A percentile compares a stretch with the other conserved stretches of the same genome.
Conservation (phyloP, 495 filamentous ascomycete species). For the Penicillium macrosclerotiorum region DNA sequence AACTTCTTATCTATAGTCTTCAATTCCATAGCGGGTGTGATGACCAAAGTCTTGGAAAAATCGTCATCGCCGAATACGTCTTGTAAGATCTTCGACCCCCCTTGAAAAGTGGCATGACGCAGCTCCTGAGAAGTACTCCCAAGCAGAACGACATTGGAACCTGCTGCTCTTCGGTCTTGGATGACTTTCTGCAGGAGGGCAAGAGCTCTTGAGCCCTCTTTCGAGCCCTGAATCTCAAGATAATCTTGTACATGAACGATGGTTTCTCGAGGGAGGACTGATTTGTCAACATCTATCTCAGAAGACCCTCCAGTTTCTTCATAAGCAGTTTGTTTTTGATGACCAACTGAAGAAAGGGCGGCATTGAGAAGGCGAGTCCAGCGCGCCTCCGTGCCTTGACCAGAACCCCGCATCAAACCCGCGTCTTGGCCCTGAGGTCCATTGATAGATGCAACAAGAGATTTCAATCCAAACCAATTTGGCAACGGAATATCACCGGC, state of each 20-base stretch:
- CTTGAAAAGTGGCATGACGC: constrained; percentile 18
- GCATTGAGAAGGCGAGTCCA: constrained; percentile 39
- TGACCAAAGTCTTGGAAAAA: constrained; percentile 51
- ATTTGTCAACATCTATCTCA: constrained; percentile 11
- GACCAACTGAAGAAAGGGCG: constrained; percentile 28
- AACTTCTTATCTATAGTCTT: constrained; percentile 38
- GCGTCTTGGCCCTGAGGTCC: constrained; percentile 25
- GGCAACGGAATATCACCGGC: constrained; percentile 36
- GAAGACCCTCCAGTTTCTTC: constrained; percentile 9
- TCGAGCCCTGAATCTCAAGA: constrained; percentile 63
- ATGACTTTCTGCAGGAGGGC: constrained; percentile 66
- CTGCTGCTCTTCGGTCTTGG: constrained; percentile 62
- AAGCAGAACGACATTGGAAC: constrained; percentile 71
- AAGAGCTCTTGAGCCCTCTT: constrained; percentile 62
- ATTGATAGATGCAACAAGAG: constrained; percentile 38
- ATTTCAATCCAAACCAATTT: constrained; percentile 35
- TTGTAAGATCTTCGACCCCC: constrained; percentile 49
- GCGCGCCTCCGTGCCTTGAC: constrained; percentile 26
- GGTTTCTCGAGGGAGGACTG: constrained; percentile 31
- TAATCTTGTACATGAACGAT: constrained; percentile 84
- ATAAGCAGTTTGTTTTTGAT: constrained; percentile 4
- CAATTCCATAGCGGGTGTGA: constrained; percentile 41
- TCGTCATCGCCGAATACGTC: constrained; percentile 48
- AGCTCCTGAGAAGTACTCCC: constrained; percentile 56
- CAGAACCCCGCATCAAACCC: constrained; percentile 9